Conservation (phyloP, 805 yeast species). For the Komagataella mondaviorum region DNA sequence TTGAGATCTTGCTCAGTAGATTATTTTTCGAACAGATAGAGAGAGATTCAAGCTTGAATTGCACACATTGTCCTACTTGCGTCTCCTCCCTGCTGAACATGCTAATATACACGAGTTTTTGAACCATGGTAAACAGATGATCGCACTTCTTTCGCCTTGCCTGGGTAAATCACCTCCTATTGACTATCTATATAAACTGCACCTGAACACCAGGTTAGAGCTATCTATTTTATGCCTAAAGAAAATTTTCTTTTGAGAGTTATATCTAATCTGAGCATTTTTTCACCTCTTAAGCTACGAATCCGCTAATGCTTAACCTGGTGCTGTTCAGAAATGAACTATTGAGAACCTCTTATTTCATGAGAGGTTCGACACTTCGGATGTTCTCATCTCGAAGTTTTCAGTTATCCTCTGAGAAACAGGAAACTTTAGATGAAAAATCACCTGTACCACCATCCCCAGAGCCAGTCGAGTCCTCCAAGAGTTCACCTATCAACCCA, state of each 20-base stretch:
- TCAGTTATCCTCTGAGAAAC: background rate
- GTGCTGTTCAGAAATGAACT: background rate
- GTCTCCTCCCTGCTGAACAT: background rate
- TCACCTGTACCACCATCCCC: background rate
- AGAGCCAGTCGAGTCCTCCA: background rate
- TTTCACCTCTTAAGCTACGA: background rate
- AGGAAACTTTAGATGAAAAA: background rate
- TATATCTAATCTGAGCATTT: background rate
- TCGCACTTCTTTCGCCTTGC: background rate
- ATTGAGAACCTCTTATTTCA: background rate
- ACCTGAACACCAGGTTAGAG: background rate
- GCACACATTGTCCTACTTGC: too few relatives aligned
- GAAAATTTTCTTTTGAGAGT: background rate
- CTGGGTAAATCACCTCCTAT: background rate
- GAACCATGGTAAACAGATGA: background rate
- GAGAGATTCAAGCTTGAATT: background rate
- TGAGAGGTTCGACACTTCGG: background rate
- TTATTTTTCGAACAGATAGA: background rate
- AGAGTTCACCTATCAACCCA: background rate
- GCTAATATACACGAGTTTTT: too few relatives aligned
- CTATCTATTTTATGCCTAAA: background rate
- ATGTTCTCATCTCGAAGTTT: background rate
- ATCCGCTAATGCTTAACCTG: background rate
- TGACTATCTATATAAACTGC: background rate
- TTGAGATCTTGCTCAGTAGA: background rate